phyloP scores from a whole-genome alignment of 345 rosid species.

The Aquilaria sinensis region DNA sequence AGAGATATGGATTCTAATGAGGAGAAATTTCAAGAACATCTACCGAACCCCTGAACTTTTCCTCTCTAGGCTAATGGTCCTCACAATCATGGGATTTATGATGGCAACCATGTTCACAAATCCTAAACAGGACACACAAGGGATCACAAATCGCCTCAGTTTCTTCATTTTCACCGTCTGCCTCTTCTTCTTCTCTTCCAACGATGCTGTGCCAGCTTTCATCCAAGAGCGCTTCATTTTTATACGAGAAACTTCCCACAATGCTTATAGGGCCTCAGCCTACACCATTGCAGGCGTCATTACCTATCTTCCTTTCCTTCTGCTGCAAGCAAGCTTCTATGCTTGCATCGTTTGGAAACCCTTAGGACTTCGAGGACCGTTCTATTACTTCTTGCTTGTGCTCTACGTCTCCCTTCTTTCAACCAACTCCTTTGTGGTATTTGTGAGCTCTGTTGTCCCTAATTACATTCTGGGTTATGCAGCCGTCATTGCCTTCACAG shows the following conservation, averaged over 20 bases:
- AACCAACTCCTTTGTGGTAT: conserved; percentile 67
- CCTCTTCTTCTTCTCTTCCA: conserved; percentile 69
- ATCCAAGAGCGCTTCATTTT: conserved; percentile 68
- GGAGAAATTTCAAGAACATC: conserved; percentile 63
- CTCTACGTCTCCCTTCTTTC: conserved; percentile 58
- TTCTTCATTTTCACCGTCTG: conserved; percentile 64
- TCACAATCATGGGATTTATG: conserved; percentile 59
- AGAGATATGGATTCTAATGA: conserved; percentile 55
- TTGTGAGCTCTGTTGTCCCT: conserved; percentile 63
- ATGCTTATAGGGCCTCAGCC: conserved; percentile 60
- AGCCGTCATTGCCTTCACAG: conserved; percentile 60
- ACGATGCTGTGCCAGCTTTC: conserved; percentile 66
- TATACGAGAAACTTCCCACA: conserved; percentile 58
- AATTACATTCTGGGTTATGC: conserved; percentile 64
- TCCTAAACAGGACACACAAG: conserved; percentile 36
- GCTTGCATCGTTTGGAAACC: conserved; percentile 53
- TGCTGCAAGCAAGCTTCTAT: conserved; percentile 46
- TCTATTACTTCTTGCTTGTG: conserved; percentile 45
- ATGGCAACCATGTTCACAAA: conserved; percentile 72
- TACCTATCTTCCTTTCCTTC: conserved; percentile 60
- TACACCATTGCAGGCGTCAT: conserved; percentile 55
- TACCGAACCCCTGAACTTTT: conserved; percentile 64
- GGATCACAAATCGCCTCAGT: conserved; percentile 53
- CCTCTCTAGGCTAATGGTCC: conserved; percentile 59
- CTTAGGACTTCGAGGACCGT: conserved; percentile 36